These are phyloP conservation scores for Chionographis japonica DNA, from an alignment of 106 monocot genomes.

Conservation along the genomic window DNA sequence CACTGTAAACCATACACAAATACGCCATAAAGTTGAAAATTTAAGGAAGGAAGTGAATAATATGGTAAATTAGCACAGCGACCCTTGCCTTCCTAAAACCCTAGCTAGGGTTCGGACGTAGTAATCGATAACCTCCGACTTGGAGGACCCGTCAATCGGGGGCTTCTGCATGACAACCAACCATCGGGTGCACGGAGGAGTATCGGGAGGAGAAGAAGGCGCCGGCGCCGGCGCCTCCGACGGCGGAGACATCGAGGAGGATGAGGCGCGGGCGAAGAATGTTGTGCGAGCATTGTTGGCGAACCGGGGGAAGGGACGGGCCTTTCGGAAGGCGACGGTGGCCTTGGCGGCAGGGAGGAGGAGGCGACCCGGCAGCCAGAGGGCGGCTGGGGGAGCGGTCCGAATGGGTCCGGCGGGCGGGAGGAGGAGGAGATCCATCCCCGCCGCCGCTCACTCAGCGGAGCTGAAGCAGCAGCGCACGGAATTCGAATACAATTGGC, in stretches of 20 bases:
- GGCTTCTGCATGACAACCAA: conserved; percentile 50
- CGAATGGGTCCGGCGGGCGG: too few relatives aligned
- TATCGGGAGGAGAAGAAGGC: background rate
- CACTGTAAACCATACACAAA: conserved; percentile 28
- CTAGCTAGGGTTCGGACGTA: conserved; percentile 52
- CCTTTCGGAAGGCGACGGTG: background rate
- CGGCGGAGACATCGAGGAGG: background rate
- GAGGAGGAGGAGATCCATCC: too few relatives aligned
- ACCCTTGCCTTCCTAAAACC: conserved; percentile 55
- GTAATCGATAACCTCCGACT: conserved; percentile 57
- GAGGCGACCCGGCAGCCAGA: background rate
- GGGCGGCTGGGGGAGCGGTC: too few relatives aligned
- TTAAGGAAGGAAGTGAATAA: background rate
- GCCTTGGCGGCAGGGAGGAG: background rate
- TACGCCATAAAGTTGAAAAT: background rate
- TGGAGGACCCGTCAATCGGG: conserved; percentile 19
- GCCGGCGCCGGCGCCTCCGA: background rate
- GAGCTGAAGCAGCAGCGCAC: too few relatives aligned
- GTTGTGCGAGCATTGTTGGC: background rate
- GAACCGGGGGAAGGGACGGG: conserved; percentile 5
- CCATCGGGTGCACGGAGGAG: conserved; percentile 29
- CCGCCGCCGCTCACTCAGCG: too few relatives aligned
- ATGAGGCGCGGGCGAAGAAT: conserved; percentile 2
- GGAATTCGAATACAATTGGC: too few relatives aligned
- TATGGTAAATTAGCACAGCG: background rate